Conservation (phyloP, 169 alveolate species). For the Neospora caninum region DNA sequence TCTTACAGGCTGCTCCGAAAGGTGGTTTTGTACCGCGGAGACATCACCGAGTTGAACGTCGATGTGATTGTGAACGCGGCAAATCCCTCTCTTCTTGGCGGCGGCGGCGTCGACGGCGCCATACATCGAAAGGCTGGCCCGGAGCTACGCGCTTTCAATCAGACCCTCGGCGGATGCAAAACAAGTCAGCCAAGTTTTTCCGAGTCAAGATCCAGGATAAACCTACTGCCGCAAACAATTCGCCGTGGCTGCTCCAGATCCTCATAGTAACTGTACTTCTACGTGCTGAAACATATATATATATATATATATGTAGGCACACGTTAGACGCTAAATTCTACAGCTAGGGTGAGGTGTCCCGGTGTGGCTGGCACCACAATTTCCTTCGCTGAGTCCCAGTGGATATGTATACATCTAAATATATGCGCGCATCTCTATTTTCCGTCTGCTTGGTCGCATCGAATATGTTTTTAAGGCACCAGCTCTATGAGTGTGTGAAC, state of each 20-base stretch:
- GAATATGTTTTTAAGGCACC: too few relatives aligned
- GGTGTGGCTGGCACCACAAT: too few relatives aligned
- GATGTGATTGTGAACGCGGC: conserved; percentile 81
- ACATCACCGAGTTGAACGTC: conserved; percentile 66
- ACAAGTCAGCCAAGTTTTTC: not conserved
- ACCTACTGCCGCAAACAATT: too few relatives aligned
- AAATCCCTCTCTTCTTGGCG: conserved; percentile 69
- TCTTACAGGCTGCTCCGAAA: not conserved
- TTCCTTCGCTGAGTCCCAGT: too few relatives aligned
- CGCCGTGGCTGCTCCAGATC: too few relatives aligned
- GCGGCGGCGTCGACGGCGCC: conserved; percentile 81
- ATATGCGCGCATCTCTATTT: too few relatives aligned
- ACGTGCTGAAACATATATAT: not conserved
- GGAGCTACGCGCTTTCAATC: conserved; percentile 59
- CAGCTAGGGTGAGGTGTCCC: too few relatives aligned
- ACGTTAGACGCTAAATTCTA: not conserved
- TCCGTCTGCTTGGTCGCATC: too few relatives aligned
- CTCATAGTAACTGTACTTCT: too few relatives aligned
- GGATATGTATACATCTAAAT: too few relatives aligned
- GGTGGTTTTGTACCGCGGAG: conserved; percentile 60
- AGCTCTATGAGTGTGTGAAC: too few relatives aligned
- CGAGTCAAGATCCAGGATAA: not conserved
- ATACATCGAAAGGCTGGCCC: conserved; percentile 41
- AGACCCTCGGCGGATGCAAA: conserved; percentile 48
- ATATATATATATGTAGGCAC: not conserved